Conservation (phyloP, 2,329 filamentous ascomycete species). For the Fusarium avenaceum region DNA sequence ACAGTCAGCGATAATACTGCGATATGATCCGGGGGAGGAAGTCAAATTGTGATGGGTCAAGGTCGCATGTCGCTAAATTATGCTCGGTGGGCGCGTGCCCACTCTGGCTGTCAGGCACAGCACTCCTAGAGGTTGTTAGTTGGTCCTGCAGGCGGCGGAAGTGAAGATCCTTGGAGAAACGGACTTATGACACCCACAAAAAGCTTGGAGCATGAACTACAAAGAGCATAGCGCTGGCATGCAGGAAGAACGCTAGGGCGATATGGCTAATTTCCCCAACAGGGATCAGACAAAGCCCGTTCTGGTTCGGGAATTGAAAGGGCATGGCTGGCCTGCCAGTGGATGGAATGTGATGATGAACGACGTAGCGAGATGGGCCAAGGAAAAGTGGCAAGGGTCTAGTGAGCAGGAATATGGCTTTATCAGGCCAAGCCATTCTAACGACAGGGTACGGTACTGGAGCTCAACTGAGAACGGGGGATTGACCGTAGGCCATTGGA, state of each 20-base stretch:
- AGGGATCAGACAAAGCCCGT: constrained; percentile 35
- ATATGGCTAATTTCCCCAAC: constrained; percentile 39
- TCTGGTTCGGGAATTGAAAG: constrained; percentile 36
- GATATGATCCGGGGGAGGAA: background rate
- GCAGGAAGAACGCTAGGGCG: constrained; percentile 12
- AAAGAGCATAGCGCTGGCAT: constrained; percentile 37
- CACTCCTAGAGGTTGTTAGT: constrained; percentile 34
- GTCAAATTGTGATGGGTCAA: constrained; percentile 43
- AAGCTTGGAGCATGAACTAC: constrained; percentile 28
- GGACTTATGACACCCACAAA: constrained; percentile 1
- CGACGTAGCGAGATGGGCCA: constrained; percentile 43
- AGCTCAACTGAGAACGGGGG: constrained; percentile 13
- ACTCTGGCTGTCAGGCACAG: constrained; percentile 41
- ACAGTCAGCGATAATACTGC: background rate
- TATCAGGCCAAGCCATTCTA: constrained; percentile 9
- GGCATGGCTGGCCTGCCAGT: constrained; percentile 36
- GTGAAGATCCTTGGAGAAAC: constrained; percentile 11
- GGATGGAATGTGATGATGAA: constrained; percentile 46
- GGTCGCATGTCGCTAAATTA: constrained; percentile 28
- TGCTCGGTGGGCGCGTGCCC: constrained; percentile 38
- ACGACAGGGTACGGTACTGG: constrained; percentile 16
- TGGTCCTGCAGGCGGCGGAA: constrained; percentile 24
- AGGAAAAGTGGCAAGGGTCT: constrained; percentile 22
- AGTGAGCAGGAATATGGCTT: constrained; percentile 7
- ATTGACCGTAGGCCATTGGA: constrained; percentile 2